phyloP scores from a whole-genome alignment of 495 filamentous ascomycete species.

The Glonium stellatum region DNA sequence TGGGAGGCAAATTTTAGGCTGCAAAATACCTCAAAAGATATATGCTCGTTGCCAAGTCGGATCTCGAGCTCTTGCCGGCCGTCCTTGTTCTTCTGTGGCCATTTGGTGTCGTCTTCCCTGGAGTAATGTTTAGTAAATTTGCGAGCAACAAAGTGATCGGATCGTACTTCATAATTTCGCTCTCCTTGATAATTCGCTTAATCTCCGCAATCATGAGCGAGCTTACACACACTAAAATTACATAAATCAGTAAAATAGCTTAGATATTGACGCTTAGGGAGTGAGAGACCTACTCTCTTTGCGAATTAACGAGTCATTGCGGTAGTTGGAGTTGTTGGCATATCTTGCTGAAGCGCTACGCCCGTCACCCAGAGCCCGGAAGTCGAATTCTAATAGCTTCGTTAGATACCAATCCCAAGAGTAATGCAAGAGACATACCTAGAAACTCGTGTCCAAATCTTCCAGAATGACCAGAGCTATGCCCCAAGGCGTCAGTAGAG shows the following conservation, averaged over 20 bases:
- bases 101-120: conserved; percentile 98
- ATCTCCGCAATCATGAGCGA: conserved; percentile 88
- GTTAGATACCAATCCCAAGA: neutral
- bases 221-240: conserved; percentile 81
- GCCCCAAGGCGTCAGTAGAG: conserved; percentile 37
- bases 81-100: conserved; percentile 99
- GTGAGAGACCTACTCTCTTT: conserved; percentile 81
- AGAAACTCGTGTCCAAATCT: conserved; percentile 98
- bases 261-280: neutral
- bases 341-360: conserved; percentile 91
- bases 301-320: conserved; percentile 95
- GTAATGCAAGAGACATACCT: conserved; percentile 47
- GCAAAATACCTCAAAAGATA: conserved; percentile 82
- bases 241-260: neutral
- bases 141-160: neutral
- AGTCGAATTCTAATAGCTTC: conserved; percentile 75
- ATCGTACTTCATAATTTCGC: conserved; percentile 92
- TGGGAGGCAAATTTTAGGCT: neutral
- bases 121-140: conserved; percentile 1
- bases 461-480: conserved; percentile 92
- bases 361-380: conserved; percentile 89
- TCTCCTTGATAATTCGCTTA: conserved; percentile 93
- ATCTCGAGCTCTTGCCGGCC: conserved; percentile 97
- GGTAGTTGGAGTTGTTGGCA: conserved; percentile 99
- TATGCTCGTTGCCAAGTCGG: conserved; percentile 87